Base-by-base conservation (phyloP, 2,329 filamentous ascomycete genomes). In the Phyllosticta capitalensis region DNA sequence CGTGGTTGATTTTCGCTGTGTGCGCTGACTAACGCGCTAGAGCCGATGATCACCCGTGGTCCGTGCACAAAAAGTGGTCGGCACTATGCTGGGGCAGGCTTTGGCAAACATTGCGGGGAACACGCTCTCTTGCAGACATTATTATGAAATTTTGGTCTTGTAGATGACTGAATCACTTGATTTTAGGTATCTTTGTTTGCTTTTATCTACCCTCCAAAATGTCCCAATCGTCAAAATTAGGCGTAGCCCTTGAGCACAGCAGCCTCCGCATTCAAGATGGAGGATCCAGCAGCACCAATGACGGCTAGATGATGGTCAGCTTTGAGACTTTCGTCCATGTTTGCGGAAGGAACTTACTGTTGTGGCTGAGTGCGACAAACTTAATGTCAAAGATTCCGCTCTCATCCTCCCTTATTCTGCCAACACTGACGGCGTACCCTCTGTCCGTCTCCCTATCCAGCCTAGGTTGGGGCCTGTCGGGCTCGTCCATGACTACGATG, bases 241-340 rank as follows among this genome's bases (percentile, higher is more conserved):
- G 92, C 80, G 69, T 87, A 90, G 5, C 92, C 92, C 79, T 95
- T 95, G 65, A 96, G 82, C 10, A 96, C 86, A 22, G 91, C 90
- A 26, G 91, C 90, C 74, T 96, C 92, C 26, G 92, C 91, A 69
- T 97, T 97, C 67, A 97, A 75, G 75, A 97, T 96, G 30, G 90
- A 95, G 1, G 90, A 95, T 10, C 94, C 94, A n/a, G 92, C 92
- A 30, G 94, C 94, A 65, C 92, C 92, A 71, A 99, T 92, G 59
- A 99, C 88, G 63, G 92, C 86, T 72, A 55, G 14, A 33, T n/a
- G 38, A n/a, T n/a, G 17, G 38, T 45, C 38, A 45, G 17, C n/a
- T 45, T 45, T n/a, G 30, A 19, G 14, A 6, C 7, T 45, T n/a
- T 17, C 14, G 14, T 7, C 6, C n/a, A n/a, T 2, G 17, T 5